These are phyloP conservation scores for Tylopilus felleus DNA, from an alignment of 768 basidiomycete genomes.

Conservation along the genomic window DNA sequence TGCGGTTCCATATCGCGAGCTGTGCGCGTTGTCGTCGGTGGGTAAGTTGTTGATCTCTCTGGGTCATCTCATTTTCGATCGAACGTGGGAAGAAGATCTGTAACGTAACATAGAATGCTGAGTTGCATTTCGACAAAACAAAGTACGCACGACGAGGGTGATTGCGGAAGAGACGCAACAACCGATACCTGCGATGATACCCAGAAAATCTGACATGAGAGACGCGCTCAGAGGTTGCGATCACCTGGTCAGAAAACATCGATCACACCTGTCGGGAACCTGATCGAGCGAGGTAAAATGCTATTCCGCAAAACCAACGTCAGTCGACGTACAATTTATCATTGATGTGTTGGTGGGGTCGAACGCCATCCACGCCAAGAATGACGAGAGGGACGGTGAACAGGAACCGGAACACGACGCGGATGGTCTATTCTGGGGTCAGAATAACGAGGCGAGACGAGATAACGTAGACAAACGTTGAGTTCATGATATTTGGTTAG, in stretches of 20 bases:
- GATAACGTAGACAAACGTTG: slow-evolving; percentile 52
- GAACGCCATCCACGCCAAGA: slow-evolving; percentile 66
- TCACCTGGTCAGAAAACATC: too few species aligned
- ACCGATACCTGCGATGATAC: slow-evolving; percentile 56
- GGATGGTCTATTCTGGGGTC: slow-evolving; percentile 48
- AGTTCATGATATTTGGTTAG: slow-evolving; percentile 79
- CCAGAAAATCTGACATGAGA: slow-evolving; percentile 49
- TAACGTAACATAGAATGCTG: not conserved
- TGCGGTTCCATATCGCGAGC: not conserved
- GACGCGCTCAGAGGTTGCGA: not conserved
- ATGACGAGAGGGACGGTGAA: slow-evolving; percentile 64
- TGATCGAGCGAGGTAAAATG: slow-evolving; percentile 5
- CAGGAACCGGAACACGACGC: slow-evolving; percentile 69
- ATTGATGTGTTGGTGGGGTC: slow-evolving; percentile 61
- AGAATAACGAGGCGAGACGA: not conserved
- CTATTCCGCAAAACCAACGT: not conserved
- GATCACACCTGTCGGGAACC: slow-evolving; percentile 26
- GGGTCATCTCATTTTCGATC: slow-evolving; percentile 59
- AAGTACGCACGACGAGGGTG: slow-evolving; percentile 56
- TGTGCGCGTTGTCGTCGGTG: slow-evolving; percentile 2
- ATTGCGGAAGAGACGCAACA: slow-evolving; percentile 65
- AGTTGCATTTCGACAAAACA: not conserved
- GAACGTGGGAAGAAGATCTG: slow-evolving; percentile 87
- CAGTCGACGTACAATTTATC: slow-evolving; percentile 43
- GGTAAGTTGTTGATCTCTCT: slow-evolving; percentile 42